Evolutionary conservation across 2,329 filamentous ascomycete species (phyloP), one percentile per base, ranked within the genome.

Genomic region (Fusarium cyanostomum): DNA sequence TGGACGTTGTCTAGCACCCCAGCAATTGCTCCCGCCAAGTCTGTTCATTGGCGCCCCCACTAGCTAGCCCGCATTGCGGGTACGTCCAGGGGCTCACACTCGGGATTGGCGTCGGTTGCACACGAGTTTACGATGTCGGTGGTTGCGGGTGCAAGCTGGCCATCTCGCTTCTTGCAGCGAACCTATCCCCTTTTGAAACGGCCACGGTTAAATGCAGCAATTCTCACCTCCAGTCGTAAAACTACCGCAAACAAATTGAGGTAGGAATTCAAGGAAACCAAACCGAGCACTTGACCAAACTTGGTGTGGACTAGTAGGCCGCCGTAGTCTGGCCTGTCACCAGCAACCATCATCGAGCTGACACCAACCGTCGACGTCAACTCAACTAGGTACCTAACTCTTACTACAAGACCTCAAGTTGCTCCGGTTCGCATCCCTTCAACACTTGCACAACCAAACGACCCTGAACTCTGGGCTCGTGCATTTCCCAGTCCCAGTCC

Each of bases 341-440:
- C 39, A 55, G 38, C 48, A 61, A 38, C 39, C 39, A 51, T 45
- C 48, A 62, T 45, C 53, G 42, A 41, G 59, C 62, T 66, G 64
- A 62, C 42, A 52, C 53, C 56, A 49, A 62, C 51, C 65, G 52
- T 65, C 67, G 56, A 70, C 67, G 67, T 70, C 67, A 70, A 67
- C 53, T 52, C 31, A 62, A 46, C 50, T 45, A 62, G 27, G 38
- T 66, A 27, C 37, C 21, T 39, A 51, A 38, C 21, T 48, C 43
- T 24, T 11, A 55, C 44, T 48, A 55, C 41, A 66, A 63, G 37
- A 59, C 42, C 42, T 63, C 41, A 21, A 41, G 30, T 16, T 31
- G 39, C 33, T 54, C 44, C 24, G 13, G 31, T 49, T 34, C 30
- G 33, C 38, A 38, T 49, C 31, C 30, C 30, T 21, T 52, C 33